Conservation (phyloP, 2,329 filamentous ascomycete species). For the Arthrobotrys sphaeroides region DNA sequence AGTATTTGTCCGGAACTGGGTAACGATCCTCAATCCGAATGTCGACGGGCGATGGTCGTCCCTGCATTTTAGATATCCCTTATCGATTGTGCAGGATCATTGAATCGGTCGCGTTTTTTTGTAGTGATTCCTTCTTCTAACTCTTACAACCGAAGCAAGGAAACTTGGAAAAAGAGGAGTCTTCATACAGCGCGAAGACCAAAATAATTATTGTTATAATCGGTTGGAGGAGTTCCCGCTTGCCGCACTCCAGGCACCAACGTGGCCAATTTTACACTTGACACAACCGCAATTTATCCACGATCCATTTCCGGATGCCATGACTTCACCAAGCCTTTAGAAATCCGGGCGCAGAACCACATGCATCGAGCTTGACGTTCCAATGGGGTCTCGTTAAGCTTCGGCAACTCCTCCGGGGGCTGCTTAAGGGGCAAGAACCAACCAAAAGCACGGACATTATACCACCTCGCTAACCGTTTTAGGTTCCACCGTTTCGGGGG, state of each 20-base stretch:
- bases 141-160: too few relatives aligned
- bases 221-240: not conserved
- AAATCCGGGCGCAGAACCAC: not conserved
- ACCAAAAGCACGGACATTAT: not conserved
- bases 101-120: too few relatives aligned
- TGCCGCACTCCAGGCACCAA: not conserved
- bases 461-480: not conserved
- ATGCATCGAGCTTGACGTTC: not conserved
- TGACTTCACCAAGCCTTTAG: not conserved
- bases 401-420: constrained; percentile 6
- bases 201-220: too few relatives aligned
- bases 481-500: constrained; percentile 8
- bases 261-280: not conserved
- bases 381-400: constrained; percentile 7
- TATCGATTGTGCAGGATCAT: not conserved
- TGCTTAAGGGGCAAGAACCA: not conserved
- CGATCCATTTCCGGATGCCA: constrained; percentile 7
- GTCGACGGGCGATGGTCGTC: not conserved
- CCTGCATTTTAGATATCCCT: not conserved
- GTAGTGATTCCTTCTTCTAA: too few relatives aligned
- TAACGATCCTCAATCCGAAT: not conserved
- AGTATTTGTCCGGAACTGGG: constrained; percentile 1
- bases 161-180: too few relatives aligned
- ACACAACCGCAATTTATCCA: constrained; percentile 3
- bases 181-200: too few relatives aligned